Percentiles rank a stretch among this genome's conserved stretches.
Conservation (phyloP, 768 basidiomycete species). For the Boletus sensibilis region DNA sequence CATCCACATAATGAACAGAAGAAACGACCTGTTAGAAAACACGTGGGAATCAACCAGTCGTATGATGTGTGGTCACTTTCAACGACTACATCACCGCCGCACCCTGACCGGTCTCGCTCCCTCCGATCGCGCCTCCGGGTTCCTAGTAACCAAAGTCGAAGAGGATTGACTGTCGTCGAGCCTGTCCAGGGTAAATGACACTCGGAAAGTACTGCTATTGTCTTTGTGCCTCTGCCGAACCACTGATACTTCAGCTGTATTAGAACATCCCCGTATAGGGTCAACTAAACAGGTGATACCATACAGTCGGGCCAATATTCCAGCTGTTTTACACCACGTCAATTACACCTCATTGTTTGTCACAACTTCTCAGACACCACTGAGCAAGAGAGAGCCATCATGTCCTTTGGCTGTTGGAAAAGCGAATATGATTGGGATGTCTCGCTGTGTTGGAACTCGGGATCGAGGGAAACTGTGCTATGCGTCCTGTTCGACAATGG, state of each 20-base stretch:
- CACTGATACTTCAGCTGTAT: background rate
- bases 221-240: background rate
- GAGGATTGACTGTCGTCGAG: background rate
- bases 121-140: too few species aligned
- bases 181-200: background rate
- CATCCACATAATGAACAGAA: conserved; percentile 44
- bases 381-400: background rate
- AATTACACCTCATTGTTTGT: background rate
- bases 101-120: background rate
- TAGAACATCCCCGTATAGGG: background rate
- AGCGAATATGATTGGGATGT: conserved; percentile 3
- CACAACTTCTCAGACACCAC: too few species aligned
- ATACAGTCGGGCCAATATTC: background rate
- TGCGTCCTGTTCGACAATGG: conserved; percentile 2
- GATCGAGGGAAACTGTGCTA: background rate
- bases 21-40: too few species aligned
- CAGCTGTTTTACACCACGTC: background rate
- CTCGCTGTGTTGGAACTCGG: background rate
- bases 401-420: background rate
- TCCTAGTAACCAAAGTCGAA: too few species aligned
- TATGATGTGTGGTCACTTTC: too few species aligned
- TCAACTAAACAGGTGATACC: background rate
- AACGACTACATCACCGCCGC: background rate
- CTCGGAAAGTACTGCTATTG: background rate
- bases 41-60: too few species aligned